Evolutionary conservation across 495 filamentous ascomycete species (phyloP), one percentile per base, ranked within the genome.

Genomic region (Ramalina intermedia): DNA sequence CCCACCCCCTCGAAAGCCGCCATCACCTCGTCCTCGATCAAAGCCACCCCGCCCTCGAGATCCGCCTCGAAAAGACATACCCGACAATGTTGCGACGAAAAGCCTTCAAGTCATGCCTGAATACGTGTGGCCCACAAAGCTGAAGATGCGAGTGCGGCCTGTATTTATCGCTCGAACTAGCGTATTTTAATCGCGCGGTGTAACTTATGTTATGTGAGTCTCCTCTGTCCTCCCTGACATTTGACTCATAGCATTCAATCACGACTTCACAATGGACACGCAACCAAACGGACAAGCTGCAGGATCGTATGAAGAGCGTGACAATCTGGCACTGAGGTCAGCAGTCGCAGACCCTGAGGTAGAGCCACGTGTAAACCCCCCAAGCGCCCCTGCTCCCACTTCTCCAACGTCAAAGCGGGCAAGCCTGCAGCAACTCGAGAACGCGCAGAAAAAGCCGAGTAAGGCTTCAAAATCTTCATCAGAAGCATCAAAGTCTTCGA

Each of bases 51-150:
- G 59, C 51, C 66, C 65, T 56, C 66, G 57, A 53, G 50, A 44
- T 40, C 58, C 54, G 33, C 71, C 71, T 55, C 73, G 70, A 63
- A 71, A 74, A 66, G 73, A 74, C 73, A 76, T 75, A 1, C 18
- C 38, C 14, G 35, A n/a, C 21, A 14, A 41, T 41, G 6, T 9
- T 41, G 8, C 14, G 17, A 23, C 39, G 4, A n/a, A 14, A 11
- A 12, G 39, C 39, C 11, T 41, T 41, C 39, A 41, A 41, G 21
- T 12, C 17, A 18, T 23, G 14, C 14, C 6, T 41, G 21, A 18
- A 18, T 41, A 14, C 20, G 36, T 20, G n/a, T 23, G 20, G 14
- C 3, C n/a, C 37, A 33, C 8, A 24, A 33, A 33, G 29, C 29
- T 33, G 2, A 33, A 33, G 29, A 33, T 33, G 29, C 29, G 2